Evolutionary conservation across 2,329 filamentous ascomycete genomes (phyloP), one percentile per base, ranked within the genome.

Genomic region (Rutstroemia sp.): DNA sequence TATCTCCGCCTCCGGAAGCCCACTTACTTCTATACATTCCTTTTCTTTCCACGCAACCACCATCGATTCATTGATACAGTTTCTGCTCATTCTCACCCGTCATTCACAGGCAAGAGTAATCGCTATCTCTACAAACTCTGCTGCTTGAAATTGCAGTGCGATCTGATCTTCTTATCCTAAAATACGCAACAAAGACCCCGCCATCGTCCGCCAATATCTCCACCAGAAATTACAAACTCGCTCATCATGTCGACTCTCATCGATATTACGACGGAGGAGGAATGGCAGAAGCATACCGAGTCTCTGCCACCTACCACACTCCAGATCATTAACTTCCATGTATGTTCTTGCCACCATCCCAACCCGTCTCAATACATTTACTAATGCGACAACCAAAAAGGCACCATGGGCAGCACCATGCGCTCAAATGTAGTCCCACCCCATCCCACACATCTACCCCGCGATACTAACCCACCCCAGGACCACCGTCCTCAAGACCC

Each of bases 341-440:
- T 57, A 48, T 3, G 50, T 42, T 16, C 14, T 27, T 45, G 17
- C 38, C 21, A 47, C n/a, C 25, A 12, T 5, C n/a, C 23, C 16
- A 25, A 27, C 16, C 27, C 10, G 7, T 42, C 7, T 42, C 7
- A 21, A 23, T 23, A 14, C 21, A n/a, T n/a, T 34, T 36, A 36
- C 49, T 57, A 42, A 48, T 57, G 49, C 49, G 44, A 54, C 45
- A 36, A 47, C 21, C 12, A 1, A 48, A 51, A 19, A 57, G 55
- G 91, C 94, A 19, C 88, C 92, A 63, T 99, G 94, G 94, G 94
- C 94, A 30, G 91, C 91, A 58, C 94, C 94, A 57, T 65, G 44
- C 27, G 49, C 47, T 52, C 55, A 55, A 48, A 64, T 56, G 61
- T 56, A 44, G 44, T 23, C 16, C 14, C 30, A 5, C 36, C 39